These are phyloP conservation scores for Venturia nashicola DNA, from an alignment of 2,329 filamentous ascomycete species.

Conservation along the genomic window DNA sequence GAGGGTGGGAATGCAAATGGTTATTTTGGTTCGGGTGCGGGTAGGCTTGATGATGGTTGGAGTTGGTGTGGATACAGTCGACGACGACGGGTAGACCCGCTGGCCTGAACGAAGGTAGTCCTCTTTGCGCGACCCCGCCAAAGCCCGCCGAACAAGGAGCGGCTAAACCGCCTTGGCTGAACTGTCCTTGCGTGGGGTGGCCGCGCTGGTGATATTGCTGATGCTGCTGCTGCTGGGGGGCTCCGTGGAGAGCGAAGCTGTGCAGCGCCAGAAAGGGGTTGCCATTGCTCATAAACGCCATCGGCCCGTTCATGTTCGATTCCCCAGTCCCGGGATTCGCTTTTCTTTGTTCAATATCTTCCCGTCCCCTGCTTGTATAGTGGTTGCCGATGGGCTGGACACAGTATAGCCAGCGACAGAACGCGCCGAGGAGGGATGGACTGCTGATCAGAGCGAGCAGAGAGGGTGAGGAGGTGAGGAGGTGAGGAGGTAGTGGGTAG, in stretches of 20 bases:
- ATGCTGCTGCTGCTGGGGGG: background rate
- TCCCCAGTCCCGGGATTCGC: background rate
- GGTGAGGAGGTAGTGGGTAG: background rate
- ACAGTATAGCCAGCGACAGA: background rate
- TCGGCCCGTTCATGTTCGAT: constrained; percentile 5
- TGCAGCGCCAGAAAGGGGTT: background rate
- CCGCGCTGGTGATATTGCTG: background rate
- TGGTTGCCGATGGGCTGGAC: background rate
- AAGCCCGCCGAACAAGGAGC: background rate
- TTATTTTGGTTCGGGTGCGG: constrained; percentile 5
- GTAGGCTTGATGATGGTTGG: constrained; percentile 3
- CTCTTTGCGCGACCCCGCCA: background rate
- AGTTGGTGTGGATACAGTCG: constrained; percentile 2
- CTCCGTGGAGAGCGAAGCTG: background rate
- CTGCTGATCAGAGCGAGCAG: background rate
- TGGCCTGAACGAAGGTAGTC: constrained; percentile 8
- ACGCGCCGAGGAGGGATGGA: constrained; percentile 2
- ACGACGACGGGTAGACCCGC: constrained; percentile 9
- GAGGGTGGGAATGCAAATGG: constrained; percentile 12
- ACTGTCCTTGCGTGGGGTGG: background rate
- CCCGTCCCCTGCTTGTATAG: background rate
- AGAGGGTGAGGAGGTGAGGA: background rate
- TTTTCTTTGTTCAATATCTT: background rate
- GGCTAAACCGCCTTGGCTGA: background rate
- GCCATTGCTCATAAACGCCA: constrained; percentile 1